A percentile compares a stretch with the other conserved stretches of the same genome.
These are phyloP conservation scores for Sporormia fimetaria DNA, from an alignment of 495 filamentous ascomycete genomes.

Conservation along the genomic window DNA sequence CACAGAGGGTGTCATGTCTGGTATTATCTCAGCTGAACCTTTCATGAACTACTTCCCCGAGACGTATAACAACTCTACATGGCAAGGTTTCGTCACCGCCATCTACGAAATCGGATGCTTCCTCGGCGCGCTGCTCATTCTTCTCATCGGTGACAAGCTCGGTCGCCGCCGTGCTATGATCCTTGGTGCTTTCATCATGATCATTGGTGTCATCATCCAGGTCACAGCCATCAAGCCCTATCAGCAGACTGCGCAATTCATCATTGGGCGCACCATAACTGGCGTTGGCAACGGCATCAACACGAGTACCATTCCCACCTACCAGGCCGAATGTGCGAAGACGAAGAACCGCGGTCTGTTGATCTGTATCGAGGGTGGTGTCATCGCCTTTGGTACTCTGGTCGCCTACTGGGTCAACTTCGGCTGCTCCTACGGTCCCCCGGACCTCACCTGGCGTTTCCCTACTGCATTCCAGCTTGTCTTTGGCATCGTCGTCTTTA, in stretches of 20 bases:
- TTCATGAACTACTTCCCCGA: slow-evolving; percentile 63
- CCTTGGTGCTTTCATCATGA: slow-evolving; percentile 57
- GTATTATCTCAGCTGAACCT: slow-evolving; percentile 61
- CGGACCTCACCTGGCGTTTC: slow-evolving; percentile 48
- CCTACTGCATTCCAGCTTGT: slow-evolving; percentile 64
- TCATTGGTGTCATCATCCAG: slow-evolving; percentile 62
- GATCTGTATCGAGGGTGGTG: slow-evolving; percentile 74
- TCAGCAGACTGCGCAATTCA: slow-evolving; percentile 51
- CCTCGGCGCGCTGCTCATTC: slow-evolving; percentile 58
- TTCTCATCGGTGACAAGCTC: slow-evolving; percentile 54
- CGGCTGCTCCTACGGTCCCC: slow-evolving; percentile 48
- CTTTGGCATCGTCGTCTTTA: slow-evolving; percentile 52
- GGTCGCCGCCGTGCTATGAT: slow-evolving; percentile 48
- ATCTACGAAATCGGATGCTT: slow-evolving; percentile 78
- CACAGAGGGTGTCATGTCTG: slow-evolving; percentile 58
- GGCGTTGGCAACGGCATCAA: slow-evolving; percentile 68
- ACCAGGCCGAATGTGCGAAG: slow-evolving; percentile 64
- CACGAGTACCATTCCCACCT: slow-evolving; percentile 64
- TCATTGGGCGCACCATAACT: slow-evolving; percentile 57
- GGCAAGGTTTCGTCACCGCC: slow-evolving; percentile 72
- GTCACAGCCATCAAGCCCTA: slow-evolving; percentile 39
- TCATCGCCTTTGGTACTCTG: slow-evolving; percentile 66
- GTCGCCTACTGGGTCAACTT: slow-evolving; percentile 82
- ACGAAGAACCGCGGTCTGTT: slow-evolving; percentile 68
- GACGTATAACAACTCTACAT: slow-evolving; percentile 52